Evolutionary conservation across 331 rosid species (phyloP).

Genomic region (Arachis monticola): DNA sequence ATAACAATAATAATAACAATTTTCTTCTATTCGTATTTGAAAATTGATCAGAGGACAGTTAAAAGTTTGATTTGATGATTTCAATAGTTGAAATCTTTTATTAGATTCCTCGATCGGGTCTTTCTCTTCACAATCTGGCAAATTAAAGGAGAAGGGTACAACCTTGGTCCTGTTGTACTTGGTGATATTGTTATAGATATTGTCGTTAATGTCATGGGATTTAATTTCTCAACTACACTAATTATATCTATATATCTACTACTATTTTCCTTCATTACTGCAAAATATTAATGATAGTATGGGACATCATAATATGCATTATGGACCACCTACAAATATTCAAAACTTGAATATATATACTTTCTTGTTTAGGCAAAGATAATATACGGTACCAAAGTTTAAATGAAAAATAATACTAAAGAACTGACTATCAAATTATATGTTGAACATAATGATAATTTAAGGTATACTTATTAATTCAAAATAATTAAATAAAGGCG

Average conservation of each 20-base stretch:
- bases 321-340: neutral
- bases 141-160: constrained; percentile 29
- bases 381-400: no score
- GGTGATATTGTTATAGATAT: constrained; percentile 12
- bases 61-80: neutral
- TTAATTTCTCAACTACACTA: constrained; percentile 43
- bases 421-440: no score
- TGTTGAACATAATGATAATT: no score
- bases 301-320: neutral
- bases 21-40: neutral
- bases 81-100: no score
- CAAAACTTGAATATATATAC: neutral
- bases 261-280: neutral
- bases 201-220: constrained; percentile 41
- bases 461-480: no score
- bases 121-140: constrained; percentile 40
- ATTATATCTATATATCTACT: neutral
- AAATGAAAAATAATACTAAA: no score
- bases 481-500: no score
- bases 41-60: neutral
- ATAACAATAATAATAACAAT: no score
- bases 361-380: no score
- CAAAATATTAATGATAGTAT: constrained; percentile 10
- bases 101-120: no score
- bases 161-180: constrained; percentile 39